These are phyloP conservation scores for Fusarium albosuccineum DNA, from an alignment of 2,329 filamentous ascomycete species.

Conservation along the genomic window DNA sequence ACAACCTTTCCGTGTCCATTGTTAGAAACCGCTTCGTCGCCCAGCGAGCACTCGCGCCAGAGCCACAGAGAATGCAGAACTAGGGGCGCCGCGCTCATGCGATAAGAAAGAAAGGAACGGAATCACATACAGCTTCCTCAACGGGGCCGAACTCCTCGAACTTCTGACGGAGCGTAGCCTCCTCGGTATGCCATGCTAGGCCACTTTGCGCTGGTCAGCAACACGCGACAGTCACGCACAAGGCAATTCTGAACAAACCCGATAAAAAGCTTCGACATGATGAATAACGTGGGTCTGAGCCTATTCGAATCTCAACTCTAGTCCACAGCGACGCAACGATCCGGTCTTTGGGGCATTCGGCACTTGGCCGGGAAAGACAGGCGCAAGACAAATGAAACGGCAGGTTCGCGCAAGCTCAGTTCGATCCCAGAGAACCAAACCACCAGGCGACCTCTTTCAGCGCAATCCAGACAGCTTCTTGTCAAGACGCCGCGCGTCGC, in stretches of 20 bases:
- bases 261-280: conserved; percentile 90
- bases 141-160: conserved; percentile 93
- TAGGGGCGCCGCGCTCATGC: conserved; percentile 31
- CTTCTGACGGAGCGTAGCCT: conserved; percentile 85
- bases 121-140: conserved; percentile 89
- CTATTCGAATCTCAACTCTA: conserved; percentile 29
- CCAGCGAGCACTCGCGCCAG: conserved; percentile 33
- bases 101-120: conserved; percentile 35
- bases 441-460: background rate
- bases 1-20: conserved; percentile 75
- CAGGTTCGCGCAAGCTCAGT: conserved; percentile 5
- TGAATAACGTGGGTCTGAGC: conserved; percentile 42
- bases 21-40: conserved; percentile 37
- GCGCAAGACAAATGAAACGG: background rate
- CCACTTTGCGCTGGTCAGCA: conserved; percentile 69
- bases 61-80: conserved; percentile 37
- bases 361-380: background rate
- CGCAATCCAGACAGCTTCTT: background rate
- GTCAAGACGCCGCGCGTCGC: conserved; percentile 33
- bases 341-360: background rate
- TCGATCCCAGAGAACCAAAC: background rate
- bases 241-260: conserved; percentile 24
- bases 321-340: background rate
- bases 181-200: conserved; percentile 98
- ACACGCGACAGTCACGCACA: conserved; percentile 7